A percentile compares a stretch with the other conserved stretches of the same genome.
Conservation (phyloP, 176 grass and related monocot genomes). For the Echinochloa phyllopogon region DNA sequence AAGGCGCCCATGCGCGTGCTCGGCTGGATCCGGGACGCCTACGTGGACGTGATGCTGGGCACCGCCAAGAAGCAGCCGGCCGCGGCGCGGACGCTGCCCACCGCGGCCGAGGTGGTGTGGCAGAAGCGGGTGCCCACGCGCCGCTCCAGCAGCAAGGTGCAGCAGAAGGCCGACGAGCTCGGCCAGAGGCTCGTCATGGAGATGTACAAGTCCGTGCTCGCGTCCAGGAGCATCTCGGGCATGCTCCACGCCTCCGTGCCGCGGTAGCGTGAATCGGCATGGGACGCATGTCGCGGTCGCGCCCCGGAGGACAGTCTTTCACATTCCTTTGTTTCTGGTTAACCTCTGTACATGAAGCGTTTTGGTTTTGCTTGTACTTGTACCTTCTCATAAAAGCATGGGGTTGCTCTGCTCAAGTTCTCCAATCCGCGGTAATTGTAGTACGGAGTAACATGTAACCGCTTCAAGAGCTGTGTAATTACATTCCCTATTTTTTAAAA, state of each 20-base stretch:
- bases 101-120: constrained; percentile 58
- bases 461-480: background rate
- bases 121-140: constrained; percentile 68
- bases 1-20: constrained; percentile 57
- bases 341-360: background rate
- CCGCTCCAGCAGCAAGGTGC: constrained; percentile 31
- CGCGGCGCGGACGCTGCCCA: constrained; percentile 16
- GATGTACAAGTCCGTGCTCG: constrained; percentile 77
- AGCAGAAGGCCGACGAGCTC: constrained; percentile 47
- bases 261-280: constrained; percentile 9
- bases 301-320: background rate
- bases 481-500: background rate
- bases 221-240: constrained; percentile 52
- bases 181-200: constrained; percentile 68
- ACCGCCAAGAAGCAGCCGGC: constrained; percentile 57
- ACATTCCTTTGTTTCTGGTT: background rate
- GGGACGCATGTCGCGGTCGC: background rate
- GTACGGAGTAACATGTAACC: background rate
- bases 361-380: too few species aligned
- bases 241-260: constrained; percentile 46
- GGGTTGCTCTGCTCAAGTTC: background rate
- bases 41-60: constrained; percentile 73
- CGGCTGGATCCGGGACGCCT: constrained; percentile 66
- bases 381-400: background rate
- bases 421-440: background rate